Percentiles rank a stretch among this genome's conserved stretches.
Evolutionary conservation across 1,284 basidiomycete species (phyloP).

Genomic region (Ganoderma leucocontextum): DNA sequence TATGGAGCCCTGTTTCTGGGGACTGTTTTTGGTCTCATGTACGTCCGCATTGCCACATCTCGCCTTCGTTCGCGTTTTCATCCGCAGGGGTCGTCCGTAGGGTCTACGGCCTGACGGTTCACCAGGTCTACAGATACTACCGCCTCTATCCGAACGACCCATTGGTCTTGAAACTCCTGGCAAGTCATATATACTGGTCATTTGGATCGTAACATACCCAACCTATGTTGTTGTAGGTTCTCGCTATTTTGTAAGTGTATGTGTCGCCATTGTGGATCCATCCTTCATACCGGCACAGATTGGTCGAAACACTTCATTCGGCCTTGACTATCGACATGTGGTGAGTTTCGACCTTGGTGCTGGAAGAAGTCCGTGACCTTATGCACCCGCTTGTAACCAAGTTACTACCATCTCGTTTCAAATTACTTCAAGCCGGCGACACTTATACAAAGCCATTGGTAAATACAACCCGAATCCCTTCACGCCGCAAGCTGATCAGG

Average conservation of each 20-base stretch:
- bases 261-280: background rate
- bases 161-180: background rate
- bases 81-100: background rate
- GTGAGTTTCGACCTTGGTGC: background rate
- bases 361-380: background rate
- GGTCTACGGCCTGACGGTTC: slow-evolving; percentile 8
- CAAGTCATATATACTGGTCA: background rate
- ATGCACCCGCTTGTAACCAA: background rate
- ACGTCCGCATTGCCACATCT: background rate
- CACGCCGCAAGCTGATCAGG: background rate
- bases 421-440: background rate
- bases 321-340: background rate
- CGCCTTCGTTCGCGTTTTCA: background rate
- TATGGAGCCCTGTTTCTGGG: slow-evolving; percentile 7
- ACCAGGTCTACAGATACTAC: slow-evolving; percentile 5
- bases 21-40: background rate
- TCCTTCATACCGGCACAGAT: background rate
- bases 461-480: background rate
- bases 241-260: slow-evolving; percentile 1
- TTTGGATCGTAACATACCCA: background rate
- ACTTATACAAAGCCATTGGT: background rate
- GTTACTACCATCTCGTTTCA: background rate
- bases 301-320: slow-evolving; percentile 4
- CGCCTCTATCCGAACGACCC: slow-evolving; percentile 4
- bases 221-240: background rate